phyloP scores from a whole-genome alignment of 1,139 yeast species.

The Scheffersomyces titani region DNA sequence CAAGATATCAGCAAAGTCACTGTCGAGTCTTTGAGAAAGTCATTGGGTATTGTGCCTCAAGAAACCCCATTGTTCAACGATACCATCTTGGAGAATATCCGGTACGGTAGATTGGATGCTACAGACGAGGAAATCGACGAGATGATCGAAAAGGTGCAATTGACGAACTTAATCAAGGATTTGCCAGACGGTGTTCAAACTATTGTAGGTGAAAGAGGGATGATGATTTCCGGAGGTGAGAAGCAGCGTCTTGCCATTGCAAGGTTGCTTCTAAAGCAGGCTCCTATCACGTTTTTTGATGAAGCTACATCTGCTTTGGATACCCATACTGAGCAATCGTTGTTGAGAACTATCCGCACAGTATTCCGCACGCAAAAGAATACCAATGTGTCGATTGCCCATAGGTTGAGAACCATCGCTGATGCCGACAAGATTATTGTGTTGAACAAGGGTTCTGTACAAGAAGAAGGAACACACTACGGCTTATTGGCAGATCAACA shows the following conservation, averaged over 20 bases:
- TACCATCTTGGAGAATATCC: conserved; percentile 79
- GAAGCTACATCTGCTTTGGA: conserved; percentile 97
- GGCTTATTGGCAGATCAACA: conserved; percentile 52
- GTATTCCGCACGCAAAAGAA: conserved; percentile 57
- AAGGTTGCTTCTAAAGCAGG: conserved; percentile 74
- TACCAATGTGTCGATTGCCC: conserved; percentile 92
- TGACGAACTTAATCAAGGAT: conserved; percentile 61
- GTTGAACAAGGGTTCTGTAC: conserved; percentile 72
- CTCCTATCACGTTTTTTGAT: conserved; percentile 92
- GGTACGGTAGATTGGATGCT: conserved; percentile 82
- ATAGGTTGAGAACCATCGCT: conserved; percentile 88
- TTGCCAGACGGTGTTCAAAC: conserved; percentile 86
- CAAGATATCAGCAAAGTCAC: conserved; percentile 81
- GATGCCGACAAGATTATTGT: conserved; percentile 95
- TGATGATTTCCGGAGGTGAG: conserved; percentile 99
- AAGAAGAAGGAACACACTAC: conserved; percentile 84
- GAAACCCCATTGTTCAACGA: conserved; percentile 96
- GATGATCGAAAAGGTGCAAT: conserved; percentile 70
- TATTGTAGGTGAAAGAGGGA: conserved; percentile 95
- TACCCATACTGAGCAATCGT: conserved; percentile 90
- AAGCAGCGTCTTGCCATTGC: conserved; percentile 95
- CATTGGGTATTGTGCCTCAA: conserved; percentile 94
- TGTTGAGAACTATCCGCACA: conserved; percentile 68
- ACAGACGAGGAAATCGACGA: conserved; percentile 67
- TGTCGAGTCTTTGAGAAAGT: conserved; percentile 69